Percentiles rank a stretch among this genome's conserved stretches.
Evolutionary conservation across 495 filamentous ascomycete species (phyloP).

Genomic region (Aspergillus indologenus): DNA sequence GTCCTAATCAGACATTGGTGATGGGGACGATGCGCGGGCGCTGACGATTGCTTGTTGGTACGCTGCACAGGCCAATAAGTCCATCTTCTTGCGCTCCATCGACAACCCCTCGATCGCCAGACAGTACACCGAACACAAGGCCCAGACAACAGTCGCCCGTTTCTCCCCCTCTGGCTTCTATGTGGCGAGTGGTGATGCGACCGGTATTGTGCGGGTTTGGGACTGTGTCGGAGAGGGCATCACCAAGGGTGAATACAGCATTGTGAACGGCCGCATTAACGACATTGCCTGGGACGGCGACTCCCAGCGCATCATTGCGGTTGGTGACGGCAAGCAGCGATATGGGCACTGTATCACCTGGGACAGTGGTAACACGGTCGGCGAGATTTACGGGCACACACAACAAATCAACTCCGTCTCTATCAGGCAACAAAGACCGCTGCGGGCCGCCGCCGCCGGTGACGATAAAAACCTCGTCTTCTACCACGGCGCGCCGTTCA

Average conservation of each 20-base stretch:
- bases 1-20: constrained; percentile 19
- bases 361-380: constrained; percentile 93
- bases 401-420: constrained; percentile 87
- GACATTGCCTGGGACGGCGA: constrained; percentile 98
- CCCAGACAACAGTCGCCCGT: constrained; percentile 83
- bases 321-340: constrained; percentile 89
- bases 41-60: not conserved
- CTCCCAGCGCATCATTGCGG: constrained; percentile 91
- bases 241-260: constrained; percentile 80
- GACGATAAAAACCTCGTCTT: constrained; percentile 90
- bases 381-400: constrained; percentile 88
- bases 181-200: constrained; percentile 87
- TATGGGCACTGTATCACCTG: constrained; percentile 94
- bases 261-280: constrained; percentile 92
- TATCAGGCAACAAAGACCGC: constrained; percentile 81
- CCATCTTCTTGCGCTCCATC: constrained; percentile 89
- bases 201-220: constrained; percentile 85
- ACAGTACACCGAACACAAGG: constrained; percentile 89
- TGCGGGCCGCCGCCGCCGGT: constrained; percentile 84
- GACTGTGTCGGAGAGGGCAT: constrained; percentile 60
- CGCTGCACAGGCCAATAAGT: constrained; percentile 79
- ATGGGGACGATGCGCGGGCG: not conserved
- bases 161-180: constrained; percentile 96
- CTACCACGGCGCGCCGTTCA: constrained; percentile 91
- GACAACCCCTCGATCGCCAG: constrained; percentile 77